A percentile compares a stretch with the other conserved stretches of the same genome.
Evolutionary conservation across 169 alveolate species (phyloP).

Genomic region (Babesia bigemina): DNA sequence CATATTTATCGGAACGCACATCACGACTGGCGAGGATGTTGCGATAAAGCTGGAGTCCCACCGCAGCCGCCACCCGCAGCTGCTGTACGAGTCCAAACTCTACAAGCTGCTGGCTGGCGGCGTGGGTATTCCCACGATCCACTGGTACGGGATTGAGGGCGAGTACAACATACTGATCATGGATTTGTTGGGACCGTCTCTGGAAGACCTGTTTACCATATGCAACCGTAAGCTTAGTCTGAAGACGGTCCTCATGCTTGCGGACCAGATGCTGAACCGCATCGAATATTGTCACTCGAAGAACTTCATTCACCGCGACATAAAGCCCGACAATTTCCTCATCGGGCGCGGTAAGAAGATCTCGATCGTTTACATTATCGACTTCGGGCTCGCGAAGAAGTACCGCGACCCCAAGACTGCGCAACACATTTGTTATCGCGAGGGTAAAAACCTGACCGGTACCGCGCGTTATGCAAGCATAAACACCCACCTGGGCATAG

Average conservation of each 20-base stretch:
- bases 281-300: slow-evolving; percentile 93
- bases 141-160: slow-evolving; percentile 98
- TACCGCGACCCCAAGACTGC: slow-evolving; percentile 94
- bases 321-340: slow-evolving; percentile 96
- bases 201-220: slow-evolving; percentile 94
- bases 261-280: slow-evolving; percentile 94
- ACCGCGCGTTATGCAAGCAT: slow-evolving; percentile 98
- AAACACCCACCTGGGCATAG: slow-evolving; percentile 98
- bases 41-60: slow-evolving; percentile 96
- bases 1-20: slow-evolving; percentile 93
- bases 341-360: slow-evolving; percentile 89
- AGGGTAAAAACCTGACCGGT: slow-evolving; percentile 97
- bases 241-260: slow-evolving; percentile 93
- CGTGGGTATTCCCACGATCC: slow-evolving; percentile 95
- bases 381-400: slow-evolving; percentile 96
- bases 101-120: slow-evolving; percentile 94
- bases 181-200: slow-evolving; percentile 96
- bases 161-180: slow-evolving; percentile 96
- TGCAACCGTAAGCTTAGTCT: slow-evolving; percentile 94
- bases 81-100: slow-evolving; percentile 95
- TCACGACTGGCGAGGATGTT: slow-evolving; percentile 93
- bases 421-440: slow-evolving; percentile 97
- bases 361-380: slow-evolving; percentile 90
- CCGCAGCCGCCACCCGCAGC: slow-evolving; percentile 93
- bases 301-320: slow-evolving; percentile 95